phyloP scores from a whole-genome alignment of 2,329 filamentous ascomycete genomes.

The Verticillium alfalfae region DNA sequence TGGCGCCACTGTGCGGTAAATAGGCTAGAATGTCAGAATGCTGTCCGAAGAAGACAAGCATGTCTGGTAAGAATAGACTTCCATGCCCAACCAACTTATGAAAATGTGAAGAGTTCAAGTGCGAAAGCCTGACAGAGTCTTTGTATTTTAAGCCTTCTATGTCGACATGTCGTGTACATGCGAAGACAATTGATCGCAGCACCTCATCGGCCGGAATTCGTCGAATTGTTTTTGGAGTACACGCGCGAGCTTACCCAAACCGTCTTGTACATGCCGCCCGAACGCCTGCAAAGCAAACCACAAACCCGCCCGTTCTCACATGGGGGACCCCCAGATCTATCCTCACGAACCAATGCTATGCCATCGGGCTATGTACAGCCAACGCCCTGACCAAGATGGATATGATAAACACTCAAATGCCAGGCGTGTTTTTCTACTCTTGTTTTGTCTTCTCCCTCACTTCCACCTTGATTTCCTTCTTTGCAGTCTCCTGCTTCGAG shows the following conservation, averaged over 20 bases:
- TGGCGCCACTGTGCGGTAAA: slow-evolving; percentile 76
- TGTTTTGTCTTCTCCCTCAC: background rate
- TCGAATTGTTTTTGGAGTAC: background rate
- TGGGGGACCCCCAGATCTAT: background rate
- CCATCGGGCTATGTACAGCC: background rate
- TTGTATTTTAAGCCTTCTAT: too few species aligned
- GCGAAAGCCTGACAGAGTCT: too few species aligned
- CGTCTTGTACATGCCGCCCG: background rate
- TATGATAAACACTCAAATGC: background rate
- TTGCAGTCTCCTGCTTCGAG: background rate
- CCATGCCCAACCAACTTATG: background rate
- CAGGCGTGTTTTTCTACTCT: background rate
- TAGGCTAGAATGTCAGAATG: background rate
- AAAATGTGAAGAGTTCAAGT: too few species aligned
- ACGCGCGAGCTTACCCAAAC: background rate
- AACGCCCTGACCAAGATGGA: background rate
- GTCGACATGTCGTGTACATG: too few species aligned
- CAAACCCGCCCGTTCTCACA: background rate
- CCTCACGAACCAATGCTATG: background rate
- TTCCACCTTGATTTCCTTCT: background rate
- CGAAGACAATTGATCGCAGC: background rate
- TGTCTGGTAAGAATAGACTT: background rate
- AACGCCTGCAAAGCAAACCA: background rate
- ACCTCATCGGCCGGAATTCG: background rate
- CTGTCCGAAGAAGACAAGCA: background rate